Evolutionary conservation across 257 asterid genomes (phyloP).

Genomic region (Lavandula angustifolia): DNA sequence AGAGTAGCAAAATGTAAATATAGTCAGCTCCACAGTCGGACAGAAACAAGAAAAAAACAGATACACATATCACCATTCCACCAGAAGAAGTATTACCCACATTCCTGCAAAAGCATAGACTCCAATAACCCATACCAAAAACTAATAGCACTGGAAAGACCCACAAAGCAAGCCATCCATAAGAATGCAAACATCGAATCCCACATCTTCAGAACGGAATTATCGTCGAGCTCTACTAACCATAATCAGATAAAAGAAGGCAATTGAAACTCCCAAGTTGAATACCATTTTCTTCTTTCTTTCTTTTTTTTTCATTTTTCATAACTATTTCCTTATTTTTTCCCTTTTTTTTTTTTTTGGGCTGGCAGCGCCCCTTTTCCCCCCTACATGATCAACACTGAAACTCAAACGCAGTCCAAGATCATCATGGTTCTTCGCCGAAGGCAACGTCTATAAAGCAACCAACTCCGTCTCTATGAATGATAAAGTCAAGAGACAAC

Average conservation of each 20-base stretch:
- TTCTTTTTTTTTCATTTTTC: not conserved
- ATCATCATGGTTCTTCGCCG: conserved; percentile 2
- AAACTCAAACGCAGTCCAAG: conserved; percentile 26
- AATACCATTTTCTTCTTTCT: not conserved
- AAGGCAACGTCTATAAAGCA: conserved; percentile 8
- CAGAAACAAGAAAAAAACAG: conserved; percentile 4
- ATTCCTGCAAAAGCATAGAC: not conserved
- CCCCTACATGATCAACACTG: not conserved
- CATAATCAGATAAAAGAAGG: conserved; percentile 4
- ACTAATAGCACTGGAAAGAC: not conserved
- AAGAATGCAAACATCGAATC: not conserved
- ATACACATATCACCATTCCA: conserved; percentile 13
- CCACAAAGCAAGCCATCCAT: not conserved
- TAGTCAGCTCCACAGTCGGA: not conserved
- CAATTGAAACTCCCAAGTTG: not conserved
- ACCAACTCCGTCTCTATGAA: not conserved
- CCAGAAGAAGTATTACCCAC: not conserved
- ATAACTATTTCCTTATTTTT: no score
- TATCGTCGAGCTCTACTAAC: not conserved
- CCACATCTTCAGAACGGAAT: no score
- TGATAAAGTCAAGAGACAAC: not conserved
- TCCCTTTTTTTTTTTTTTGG: not conserved
- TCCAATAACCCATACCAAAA: not conserved
- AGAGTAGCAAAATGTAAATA: not conserved
- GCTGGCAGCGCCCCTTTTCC: not conserved